Evolutionary conservation across 2,329 filamentous ascomycete species (phyloP).

Genomic region (Metarhizium rileyi): DNA sequence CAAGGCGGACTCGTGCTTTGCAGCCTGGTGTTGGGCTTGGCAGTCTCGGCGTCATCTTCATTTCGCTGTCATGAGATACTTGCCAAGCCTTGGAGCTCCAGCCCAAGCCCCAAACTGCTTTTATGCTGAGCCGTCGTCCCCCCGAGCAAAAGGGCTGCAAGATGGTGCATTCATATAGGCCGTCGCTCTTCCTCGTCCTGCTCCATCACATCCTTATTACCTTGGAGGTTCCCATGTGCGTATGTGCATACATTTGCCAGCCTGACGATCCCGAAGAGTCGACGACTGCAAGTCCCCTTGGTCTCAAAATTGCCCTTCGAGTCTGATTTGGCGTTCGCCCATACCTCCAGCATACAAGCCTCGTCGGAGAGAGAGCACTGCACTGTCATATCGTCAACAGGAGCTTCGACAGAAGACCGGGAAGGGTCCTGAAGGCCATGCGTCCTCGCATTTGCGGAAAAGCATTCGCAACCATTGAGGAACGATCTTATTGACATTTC

Average conservation of each 20-base stretch:
- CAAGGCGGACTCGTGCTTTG: constrained; percentile 1
- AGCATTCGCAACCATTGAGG: background rate
- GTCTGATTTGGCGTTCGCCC: background rate
- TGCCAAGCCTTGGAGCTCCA: constrained; percentile 12
- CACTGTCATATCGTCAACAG: background rate
- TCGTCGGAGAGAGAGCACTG: background rate
- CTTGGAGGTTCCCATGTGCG: background rate
- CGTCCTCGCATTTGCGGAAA: background rate
- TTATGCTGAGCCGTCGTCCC: constrained; percentile 1
- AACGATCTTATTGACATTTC: background rate
- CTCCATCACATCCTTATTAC: background rate
- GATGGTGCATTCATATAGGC: background rate
- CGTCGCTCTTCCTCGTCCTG: background rate
- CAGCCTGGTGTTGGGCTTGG: constrained; percentile 10
- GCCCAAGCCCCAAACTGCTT: background rate
- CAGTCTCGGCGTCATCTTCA: constrained; percentile 12
- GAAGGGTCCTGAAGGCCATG: background rate
- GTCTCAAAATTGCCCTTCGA: background rate
- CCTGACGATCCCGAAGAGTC: background rate
- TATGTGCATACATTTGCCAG: background rate
- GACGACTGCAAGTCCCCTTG: no score
- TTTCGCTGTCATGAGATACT: constrained; percentile 6
- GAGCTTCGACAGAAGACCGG: background rate
- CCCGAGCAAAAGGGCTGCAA: background rate
- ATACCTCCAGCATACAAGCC: background rate